Percentiles rank a stretch among this genome's conserved stretches.
Conservation (phyloP, 345 rosid species). For the Hypericum androsaemum region DNA sequence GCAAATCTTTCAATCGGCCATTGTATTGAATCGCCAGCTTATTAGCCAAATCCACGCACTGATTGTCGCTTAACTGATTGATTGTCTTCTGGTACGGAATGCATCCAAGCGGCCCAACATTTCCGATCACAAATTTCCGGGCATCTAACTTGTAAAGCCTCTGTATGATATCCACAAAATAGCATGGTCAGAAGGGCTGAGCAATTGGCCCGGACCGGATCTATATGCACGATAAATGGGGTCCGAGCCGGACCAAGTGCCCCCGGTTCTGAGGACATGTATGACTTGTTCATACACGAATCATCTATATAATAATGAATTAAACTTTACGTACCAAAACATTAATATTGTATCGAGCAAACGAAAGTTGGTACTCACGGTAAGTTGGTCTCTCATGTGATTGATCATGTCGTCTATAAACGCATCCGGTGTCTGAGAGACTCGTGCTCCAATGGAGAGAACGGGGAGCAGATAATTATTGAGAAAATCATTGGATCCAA, state of each 20-base stretch:
- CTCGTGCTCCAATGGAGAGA: slow-evolving; percentile 60
- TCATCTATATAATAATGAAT: too few relatives aligned
- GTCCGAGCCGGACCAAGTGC: too few relatives aligned
- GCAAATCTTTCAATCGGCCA: slow-evolving; percentile 46
- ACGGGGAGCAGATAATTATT: slow-evolving; percentile 86
- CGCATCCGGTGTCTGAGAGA: slow-evolving; percentile 54
- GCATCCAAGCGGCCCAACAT: slow-evolving; percentile 93
- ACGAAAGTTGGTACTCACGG: slow-evolving; percentile 27
- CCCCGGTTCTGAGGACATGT: too few relatives aligned
- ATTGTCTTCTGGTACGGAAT: slow-evolving; percentile 82
- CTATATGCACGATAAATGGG: too few relatives aligned
- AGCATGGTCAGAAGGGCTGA: not conserved
- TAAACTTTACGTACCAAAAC: too few relatives aligned
- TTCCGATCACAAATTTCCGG: slow-evolving; percentile 74
- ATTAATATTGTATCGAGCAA: too few relatives aligned
- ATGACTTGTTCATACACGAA: too few relatives aligned
- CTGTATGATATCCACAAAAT: slow-evolving; percentile 27
- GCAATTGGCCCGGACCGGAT: too few relatives aligned
- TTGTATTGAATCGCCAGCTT: slow-evolving; percentile 64
- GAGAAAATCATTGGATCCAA: slow-evolving; percentile 87
- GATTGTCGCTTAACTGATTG: slow-evolving; percentile 43
- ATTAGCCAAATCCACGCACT: slow-evolving; percentile 73
- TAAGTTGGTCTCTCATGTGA: slow-evolving; percentile 53
- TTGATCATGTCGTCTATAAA: slow-evolving; percentile 63
- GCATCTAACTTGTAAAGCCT: slow-evolving; percentile 73